Evolutionary conservation across 306 rosid genomes (phyloP), one percentile per base, ranked within the genome.

Genomic region (Casuarina glauca): DNA sequence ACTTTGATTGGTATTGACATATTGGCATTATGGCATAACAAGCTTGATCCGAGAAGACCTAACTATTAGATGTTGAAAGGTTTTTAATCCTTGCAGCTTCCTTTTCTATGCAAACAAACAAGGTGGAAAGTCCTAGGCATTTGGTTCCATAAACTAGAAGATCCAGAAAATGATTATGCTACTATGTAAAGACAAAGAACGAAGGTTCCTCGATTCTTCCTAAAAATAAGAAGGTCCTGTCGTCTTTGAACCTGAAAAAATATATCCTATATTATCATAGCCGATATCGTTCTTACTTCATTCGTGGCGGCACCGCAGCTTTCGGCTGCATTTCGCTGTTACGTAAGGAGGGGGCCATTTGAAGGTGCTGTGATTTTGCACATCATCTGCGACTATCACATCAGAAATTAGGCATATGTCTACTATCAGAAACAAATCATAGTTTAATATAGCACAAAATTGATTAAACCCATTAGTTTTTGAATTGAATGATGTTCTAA

Each of bases 171-270:
- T 26, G 6, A 1, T 41, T 66, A 13, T 1, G 10, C 39, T 72
- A 10, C 32, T 0, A 5, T 3, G 48, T 3, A 43, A 49, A 52
- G 85, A 78, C 79, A 77, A 0, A 26, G 44, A 55, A 64, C 7
- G 90, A 84, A 88, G 68, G 72, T 77, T 60, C 86, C 19, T 2
- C 19, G 85, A 76, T 78, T 57, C 84, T 79, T 88, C 89, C 32
- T 3, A 9, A 76, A 78, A 55, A 9, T 58, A 12, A n/a, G 75
- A 39, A 48, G 4, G 9, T 49, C 60, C 67, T 61, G 74, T 26
- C 42, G 68, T 67, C n/a, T 67, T 16, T 8, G 3, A 6, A 62
- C 1, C 32, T 26, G 32, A 1, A 64, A 63, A 60, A 8, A 60
- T 9, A 39, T 8, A 17, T 67, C 6, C 3, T 42, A 6, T 41